These are phyloP conservation scores for Myxozyma lipomycoides DNA, from an alignment of 805 yeast genomes.

Conservation along the genomic window DNA sequence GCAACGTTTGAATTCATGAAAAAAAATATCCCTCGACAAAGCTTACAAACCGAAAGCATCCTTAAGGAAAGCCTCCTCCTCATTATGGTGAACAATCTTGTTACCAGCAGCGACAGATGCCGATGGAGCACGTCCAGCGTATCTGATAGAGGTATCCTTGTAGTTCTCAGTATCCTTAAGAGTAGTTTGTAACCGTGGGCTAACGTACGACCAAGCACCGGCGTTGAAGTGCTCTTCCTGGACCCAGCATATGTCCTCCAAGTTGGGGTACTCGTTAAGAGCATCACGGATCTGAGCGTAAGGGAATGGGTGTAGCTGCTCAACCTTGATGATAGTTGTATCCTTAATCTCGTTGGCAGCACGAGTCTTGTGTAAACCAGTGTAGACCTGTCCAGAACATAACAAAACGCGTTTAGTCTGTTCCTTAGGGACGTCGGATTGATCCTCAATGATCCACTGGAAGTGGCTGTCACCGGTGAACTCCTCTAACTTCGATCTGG, in stretches of 20 bases:
- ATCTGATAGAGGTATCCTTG: conserved; percentile 59
- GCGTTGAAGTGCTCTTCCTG: conserved; percentile 99
- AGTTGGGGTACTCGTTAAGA: conserved; percentile 70
- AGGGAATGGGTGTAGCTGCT: conserved; percentile 99
- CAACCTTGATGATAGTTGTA: conserved; percentile 85
- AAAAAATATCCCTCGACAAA: no score
- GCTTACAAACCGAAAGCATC: conserved; percentile 54
- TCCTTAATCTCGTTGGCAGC: conserved; percentile 66
- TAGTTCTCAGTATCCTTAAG: conserved; percentile 70
- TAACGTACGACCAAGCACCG: conserved; percentile 78
- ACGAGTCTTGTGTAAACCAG: conserved; percentile 88
- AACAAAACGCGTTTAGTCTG: conserved; percentile 84
- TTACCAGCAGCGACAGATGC: conserved; percentile 98
- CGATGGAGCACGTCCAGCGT: conserved; percentile 96
- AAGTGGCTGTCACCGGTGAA: conserved; percentile 89
- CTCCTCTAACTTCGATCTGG: conserved; percentile 77
- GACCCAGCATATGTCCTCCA: conserved; percentile 89
- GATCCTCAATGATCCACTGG: conserved; percentile 95
- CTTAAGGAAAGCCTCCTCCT: conserved; percentile 80
- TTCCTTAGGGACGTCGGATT: conserved; percentile 66
- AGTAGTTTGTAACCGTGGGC: conserved; percentile 78
- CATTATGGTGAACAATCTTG: conserved; percentile 79
- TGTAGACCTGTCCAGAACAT: conserved; percentile 90
- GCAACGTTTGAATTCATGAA: no score
- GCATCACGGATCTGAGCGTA: conserved; percentile 86